Conservation (phyloP, 2,329 filamentous ascomycete genomes). For the Dactylonectria macrodidyma region DNA sequence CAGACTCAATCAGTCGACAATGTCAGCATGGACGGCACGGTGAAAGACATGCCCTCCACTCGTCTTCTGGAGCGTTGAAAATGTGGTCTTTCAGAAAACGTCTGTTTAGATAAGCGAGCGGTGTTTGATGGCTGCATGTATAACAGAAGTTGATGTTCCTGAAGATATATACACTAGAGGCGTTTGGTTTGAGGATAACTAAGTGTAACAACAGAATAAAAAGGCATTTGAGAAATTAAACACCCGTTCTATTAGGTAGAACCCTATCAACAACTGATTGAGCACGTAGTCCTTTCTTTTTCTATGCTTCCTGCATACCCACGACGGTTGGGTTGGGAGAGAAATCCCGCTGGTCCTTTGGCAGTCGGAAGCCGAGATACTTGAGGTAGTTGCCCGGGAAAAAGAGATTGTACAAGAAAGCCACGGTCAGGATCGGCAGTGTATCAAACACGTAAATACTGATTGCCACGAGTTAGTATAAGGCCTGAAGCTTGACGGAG, state of each 20-base stretch:
- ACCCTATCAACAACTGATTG: no score
- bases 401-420: slow-evolving; percentile 38
- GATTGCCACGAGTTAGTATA: background rate
- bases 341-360: slow-evolving; percentile 17
- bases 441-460: slow-evolving; percentile 40
- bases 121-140: no score
- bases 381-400: slow-evolving; percentile 38
- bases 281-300: background rate
- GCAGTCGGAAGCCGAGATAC: slow-evolving; percentile 36
- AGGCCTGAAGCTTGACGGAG: background rate
- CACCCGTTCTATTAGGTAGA: no score
- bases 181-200: no score
- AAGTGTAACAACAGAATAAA: background rate
- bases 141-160: no score
- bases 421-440: slow-evolving; percentile 36
- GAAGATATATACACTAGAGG: background rate
- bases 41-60: background rate
- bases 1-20: background rate
- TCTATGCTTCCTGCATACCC: background rate
- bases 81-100: rapidly evolving
- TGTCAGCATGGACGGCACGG: background rate
- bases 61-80: background rate
- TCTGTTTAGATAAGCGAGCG: background rate
- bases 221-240: background rate
- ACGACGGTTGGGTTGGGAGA: background rate